Conservation (phyloP, 192 early-diverging fungal genomes). For the Powellomyces hirtus region DNA sequence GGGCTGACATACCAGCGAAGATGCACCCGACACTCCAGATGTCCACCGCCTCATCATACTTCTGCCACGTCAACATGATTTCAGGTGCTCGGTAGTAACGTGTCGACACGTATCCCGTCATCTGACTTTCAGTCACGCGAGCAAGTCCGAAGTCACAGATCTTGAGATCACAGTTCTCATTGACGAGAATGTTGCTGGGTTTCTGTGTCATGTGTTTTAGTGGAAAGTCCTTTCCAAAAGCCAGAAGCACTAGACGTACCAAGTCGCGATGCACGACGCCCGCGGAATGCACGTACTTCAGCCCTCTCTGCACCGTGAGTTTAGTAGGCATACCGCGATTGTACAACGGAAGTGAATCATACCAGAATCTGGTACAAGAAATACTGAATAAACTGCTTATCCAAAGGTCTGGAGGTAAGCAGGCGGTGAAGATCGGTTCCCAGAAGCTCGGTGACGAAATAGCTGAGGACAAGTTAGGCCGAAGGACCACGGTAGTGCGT, state of each 20-base stretch:
- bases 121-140: slow-evolving; percentile 89
- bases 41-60: slow-evolving; percentile 94
- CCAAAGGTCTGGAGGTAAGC: slow-evolving; percentile 82
- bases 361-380: slow-evolving; percentile 93
- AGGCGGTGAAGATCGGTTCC: slow-evolving; percentile 95
- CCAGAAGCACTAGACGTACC: slow-evolving; percentile 40
- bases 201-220: slow-evolving; percentile 50
- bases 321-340: neutral
- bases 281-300: slow-evolving; percentile 89
- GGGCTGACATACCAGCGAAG: slow-evolving; percentile 61
- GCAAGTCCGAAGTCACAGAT: slow-evolving; percentile 98
- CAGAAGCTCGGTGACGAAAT: slow-evolving; percentile 95
- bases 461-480: slow-evolving; percentile 37
- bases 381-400: slow-evolving; percentile 95
- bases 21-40: slow-evolving; percentile 96
- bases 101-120: slow-evolving; percentile 98
- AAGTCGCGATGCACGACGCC: slow-evolving; percentile 95
- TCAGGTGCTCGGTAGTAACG: slow-evolving; percentile 98
- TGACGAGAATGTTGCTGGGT: slow-evolving; percentile 95
- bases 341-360: neutral
- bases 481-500: neutral
- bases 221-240: no score
- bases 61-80: slow-evolving; percentile 97
- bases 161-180: slow-evolving; percentile 97
- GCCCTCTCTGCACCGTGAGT: neutral